Conservation (phyloP, 768 basidiomycete genomes). For the Lactifluus subvellereus region DNA sequence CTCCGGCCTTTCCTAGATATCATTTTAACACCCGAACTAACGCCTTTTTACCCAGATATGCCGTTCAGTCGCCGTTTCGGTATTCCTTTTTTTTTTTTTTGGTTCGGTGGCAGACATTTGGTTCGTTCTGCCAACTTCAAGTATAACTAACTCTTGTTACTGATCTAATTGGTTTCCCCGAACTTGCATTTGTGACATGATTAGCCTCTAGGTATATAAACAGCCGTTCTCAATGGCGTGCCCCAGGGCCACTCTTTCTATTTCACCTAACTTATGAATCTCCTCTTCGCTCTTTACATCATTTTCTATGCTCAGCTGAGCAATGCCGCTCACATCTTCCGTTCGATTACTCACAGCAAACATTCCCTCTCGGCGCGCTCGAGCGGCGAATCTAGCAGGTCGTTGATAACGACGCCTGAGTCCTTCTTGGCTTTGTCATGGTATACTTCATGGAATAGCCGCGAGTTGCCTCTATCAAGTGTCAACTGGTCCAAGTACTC, state of each 20-base stretch:
- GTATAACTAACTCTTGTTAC: neutral
- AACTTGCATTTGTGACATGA: neutral
- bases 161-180: neutral
- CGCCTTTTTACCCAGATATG: neutral
- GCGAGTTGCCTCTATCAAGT: constrained; percentile 44
- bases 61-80: neutral
- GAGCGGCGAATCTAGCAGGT: neutral
- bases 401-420: neutral
- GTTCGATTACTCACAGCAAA: neutral
- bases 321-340: neutral
- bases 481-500: constrained; percentile 67
- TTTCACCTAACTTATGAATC: neutral
- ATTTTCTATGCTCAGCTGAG: constrained; percentile 3
- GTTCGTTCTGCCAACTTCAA: neutral
- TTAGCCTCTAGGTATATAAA: neutral
- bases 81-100: neutral
- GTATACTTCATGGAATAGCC: constrained; percentile 62
- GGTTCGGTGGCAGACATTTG: neutral
- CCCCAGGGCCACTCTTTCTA: neutral
- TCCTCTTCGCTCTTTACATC: neutral
- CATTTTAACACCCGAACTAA: neutral
- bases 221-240: neutral
- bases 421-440: constrained; percentile 45
- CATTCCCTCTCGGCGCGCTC: neutral
- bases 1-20: neutral